Evolutionary conservation across 2,329 filamentous ascomycete species (phyloP).

Genomic region (Blastomyces percursus): DNA sequence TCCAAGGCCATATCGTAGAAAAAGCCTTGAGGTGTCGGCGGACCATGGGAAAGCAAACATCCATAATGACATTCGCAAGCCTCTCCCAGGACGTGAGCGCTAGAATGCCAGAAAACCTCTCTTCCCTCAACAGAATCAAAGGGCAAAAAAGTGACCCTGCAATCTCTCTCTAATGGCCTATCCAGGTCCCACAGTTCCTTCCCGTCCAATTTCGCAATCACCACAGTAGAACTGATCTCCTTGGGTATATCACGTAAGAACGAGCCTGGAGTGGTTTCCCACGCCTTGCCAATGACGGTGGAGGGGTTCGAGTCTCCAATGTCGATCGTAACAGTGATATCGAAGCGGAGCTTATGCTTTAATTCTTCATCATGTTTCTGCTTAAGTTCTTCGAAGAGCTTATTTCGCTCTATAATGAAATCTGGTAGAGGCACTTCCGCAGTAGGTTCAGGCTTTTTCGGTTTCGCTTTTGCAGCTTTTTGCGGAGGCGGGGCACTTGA

Average conservation of each 20-base stretch:
- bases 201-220: slow-evolving; percentile 76
- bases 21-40: slow-evolving; percentile 82
- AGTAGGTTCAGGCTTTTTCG: slow-evolving; percentile 20
- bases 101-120: slow-evolving; percentile 97
- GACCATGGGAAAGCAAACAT: slow-evolving; percentile 86
- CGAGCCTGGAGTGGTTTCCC: slow-evolving; percentile 84
- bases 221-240: slow-evolving; percentile 67
- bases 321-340: slow-evolving; percentile 41
- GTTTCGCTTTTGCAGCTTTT: slow-evolving; percentile 18
- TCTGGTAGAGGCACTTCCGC: slow-evolving; percentile 46
- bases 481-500: slow-evolving; percentile 23
- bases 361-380: slow-evolving; percentile 70
- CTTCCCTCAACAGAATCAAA: slow-evolving; percentile 70
- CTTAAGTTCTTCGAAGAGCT: slow-evolving; percentile 82
- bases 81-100: slow-evolving; percentile 91
- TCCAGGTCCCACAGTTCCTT: slow-evolving; percentile 83
- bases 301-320: slow-evolving; percentile 33
- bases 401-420: slow-evolving; percentile 72
- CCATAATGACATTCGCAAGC: slow-evolving; percentile 83
- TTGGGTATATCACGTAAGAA: slow-evolving; percentile 70
- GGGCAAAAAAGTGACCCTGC: slow-evolving; percentile 70
- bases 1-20: slow-evolving; percentile 94
- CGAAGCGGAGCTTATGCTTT: slow-evolving; percentile 38
- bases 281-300: slow-evolving; percentile 56
- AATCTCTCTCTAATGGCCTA: slow-evolving; percentile 76